Conservation (phyloP, 768 basidiomycete genomes). For the Termitomyces titanicus region DNA sequence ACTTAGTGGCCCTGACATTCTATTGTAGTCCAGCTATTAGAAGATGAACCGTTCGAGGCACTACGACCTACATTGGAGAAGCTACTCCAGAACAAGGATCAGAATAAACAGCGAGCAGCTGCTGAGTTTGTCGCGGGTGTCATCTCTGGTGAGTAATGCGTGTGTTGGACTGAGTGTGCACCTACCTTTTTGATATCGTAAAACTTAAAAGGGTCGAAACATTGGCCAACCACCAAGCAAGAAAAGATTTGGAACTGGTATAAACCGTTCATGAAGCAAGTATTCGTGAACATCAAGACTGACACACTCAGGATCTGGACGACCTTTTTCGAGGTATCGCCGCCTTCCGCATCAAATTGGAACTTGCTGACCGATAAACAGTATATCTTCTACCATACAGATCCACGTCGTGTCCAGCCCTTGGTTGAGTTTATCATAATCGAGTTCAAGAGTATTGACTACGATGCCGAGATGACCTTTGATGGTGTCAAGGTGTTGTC, state of each 20-base stretch:
- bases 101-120: slow-evolving; percentile 85
- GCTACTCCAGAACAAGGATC: slow-evolving; percentile 65
- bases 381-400: slow-evolving; percentile 76
- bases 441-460: slow-evolving; percentile 66
- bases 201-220: slow-evolving; percentile 80
- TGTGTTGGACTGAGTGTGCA: not conserved
- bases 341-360: not conserved
- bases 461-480: slow-evolving; percentile 78
- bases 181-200: slow-evolving; percentile 9
- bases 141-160: slow-evolving; percentile 44
- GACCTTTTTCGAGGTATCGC: slow-evolving; percentile 68
- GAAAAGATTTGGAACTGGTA: slow-evolving; percentile 79
- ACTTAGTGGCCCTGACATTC: slow-evolving; percentile 1
- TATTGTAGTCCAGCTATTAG: slow-evolving; percentile 68
- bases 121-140: slow-evolving; percentile 80
- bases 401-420: slow-evolving; percentile 80
- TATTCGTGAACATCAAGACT: slow-evolving; percentile 72
- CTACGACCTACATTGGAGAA: slow-evolving; percentile 60
- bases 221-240: slow-evolving; percentile 79
- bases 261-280: slow-evolving; percentile 56
- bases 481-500: slow-evolving; percentile 70
- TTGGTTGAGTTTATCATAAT: slow-evolving; percentile 71
- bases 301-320: slow-evolving; percentile 79
- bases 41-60: slow-evolving; percentile 63
- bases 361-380: slow-evolving; percentile 23